Conservation (phyloP, 1,284 basidiomycete species). For the Moesziomyces antarcticus region DNA sequence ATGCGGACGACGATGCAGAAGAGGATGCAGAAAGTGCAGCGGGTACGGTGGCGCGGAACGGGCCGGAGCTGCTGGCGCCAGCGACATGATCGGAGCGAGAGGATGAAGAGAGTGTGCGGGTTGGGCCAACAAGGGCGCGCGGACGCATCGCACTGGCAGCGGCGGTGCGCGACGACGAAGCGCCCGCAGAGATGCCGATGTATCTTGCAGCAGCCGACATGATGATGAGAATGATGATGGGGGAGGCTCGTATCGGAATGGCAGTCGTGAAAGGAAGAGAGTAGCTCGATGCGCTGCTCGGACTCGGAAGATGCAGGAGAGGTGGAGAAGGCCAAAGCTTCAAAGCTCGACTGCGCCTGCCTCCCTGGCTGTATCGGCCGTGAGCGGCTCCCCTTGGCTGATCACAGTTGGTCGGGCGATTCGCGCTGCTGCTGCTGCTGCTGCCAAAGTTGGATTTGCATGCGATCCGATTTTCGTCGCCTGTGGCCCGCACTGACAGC, state of each 20-base stretch:
- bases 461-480: neutral
- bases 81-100: neutral
- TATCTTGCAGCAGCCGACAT: conserved; percentile 34
- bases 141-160: conserved; percentile 14
- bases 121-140: conserved; percentile 8
- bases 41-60: conserved; percentile 15
- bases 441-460: neutral
- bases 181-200: conserved; percentile 14
- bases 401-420: neutral
- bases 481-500: too few species aligned
- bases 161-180: conserved; percentile 25
- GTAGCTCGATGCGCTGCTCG: neutral
- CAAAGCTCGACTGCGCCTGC: too few species aligned
- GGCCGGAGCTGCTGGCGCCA: conserved; percentile 3
- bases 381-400: neutral
- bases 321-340: neutral
- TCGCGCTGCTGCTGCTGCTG: too few species aligned
- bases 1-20: conserved; percentile 11
- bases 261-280: conserved; percentile 1
- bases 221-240: neutral
- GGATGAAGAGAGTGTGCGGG: conserved; percentile 20
- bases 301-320: neutral
- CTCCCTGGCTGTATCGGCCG: conserved; percentile 1
- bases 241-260: neutral
- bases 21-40: conserved; percentile 3